phyloP scores from a whole-genome alignment of 2,329 filamentous ascomycete species.

The Delphinella strobiligena region DNA sequence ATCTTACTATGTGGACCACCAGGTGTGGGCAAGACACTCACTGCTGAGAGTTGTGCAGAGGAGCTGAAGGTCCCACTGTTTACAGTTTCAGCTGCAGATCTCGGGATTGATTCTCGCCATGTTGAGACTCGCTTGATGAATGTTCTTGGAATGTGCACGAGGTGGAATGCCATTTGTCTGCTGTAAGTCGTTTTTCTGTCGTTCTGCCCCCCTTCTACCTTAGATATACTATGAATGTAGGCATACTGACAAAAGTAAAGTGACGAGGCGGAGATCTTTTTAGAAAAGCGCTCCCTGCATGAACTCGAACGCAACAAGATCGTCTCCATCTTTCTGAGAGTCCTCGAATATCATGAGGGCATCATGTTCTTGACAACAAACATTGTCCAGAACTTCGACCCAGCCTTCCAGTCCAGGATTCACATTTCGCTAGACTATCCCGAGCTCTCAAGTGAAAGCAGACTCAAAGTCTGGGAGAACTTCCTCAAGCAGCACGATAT shows the following conservation, averaged over 20 bases:
- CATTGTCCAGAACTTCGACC: slow-evolving; percentile 31
- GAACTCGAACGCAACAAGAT: slow-evolving; percentile 35
- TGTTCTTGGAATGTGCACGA: slow-evolving; percentile 35
- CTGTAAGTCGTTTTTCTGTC: slow-evolving; percentile 15
- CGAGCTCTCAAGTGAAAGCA: slow-evolving; percentile 24
- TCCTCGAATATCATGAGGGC: slow-evolving; percentile 27
- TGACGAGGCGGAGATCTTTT: slow-evolving; percentile 37
- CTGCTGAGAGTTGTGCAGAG: slow-evolving; percentile 39
- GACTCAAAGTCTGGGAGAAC: slow-evolving; percentile 32
- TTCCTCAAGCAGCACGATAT: slow-evolving; percentile 25
- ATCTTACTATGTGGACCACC: slow-evolving; percentile 39
- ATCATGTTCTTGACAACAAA: slow-evolving; percentile 37
- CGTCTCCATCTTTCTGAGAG: slow-evolving; percentile 29
- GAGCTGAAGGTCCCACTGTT: slow-evolving; percentile 39
- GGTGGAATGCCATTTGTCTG: slow-evolving; percentile 41
- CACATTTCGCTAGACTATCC: slow-evolving; percentile 31
- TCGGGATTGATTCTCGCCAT: slow-evolving; percentile 30
- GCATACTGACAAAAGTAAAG: not conserved
- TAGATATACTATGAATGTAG: not conserved
- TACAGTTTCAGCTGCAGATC: slow-evolving; percentile 37
- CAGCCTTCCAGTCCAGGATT: slow-evolving; percentile 35
- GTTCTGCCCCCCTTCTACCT: not conserved
- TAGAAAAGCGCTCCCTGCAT: slow-evolving; percentile 26
- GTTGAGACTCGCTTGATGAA: slow-evolving; percentile 35
- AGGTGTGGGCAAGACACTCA: slow-evolving; percentile 43